Evolutionary conservation across 192 early-diverging fungal species (phyloP).

Genomic region (Gonapodya prolifera): DNA sequence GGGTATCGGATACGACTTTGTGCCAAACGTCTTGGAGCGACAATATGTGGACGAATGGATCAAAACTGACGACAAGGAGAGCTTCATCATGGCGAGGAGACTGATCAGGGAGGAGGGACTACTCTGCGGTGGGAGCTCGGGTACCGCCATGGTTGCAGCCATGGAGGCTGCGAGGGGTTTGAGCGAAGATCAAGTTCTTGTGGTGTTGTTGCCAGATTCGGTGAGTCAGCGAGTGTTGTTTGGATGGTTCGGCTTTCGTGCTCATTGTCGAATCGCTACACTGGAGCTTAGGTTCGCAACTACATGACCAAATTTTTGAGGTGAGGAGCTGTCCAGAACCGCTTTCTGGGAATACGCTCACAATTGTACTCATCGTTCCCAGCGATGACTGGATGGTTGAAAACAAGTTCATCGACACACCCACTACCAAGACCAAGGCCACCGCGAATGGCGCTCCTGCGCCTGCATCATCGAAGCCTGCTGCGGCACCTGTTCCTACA

Average conservation of each 20-base stretch:
- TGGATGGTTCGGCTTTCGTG: too few species aligned
- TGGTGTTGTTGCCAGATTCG: constrained; percentile 93
- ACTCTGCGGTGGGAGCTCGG: constrained; percentile 72
- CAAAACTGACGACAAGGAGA: constrained; percentile 91
- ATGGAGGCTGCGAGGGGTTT: constrained; percentile 71
- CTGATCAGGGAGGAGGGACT: constrained; percentile 96
- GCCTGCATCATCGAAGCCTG: constrained; percentile 4
- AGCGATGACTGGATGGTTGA: constrained; percentile 90
- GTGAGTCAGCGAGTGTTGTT: too few species aligned
- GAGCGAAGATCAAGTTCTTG: constrained; percentile 76
- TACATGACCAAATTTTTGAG: constrained; percentile 99
- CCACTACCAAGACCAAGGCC: constrained; percentile 9
- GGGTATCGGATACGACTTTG: constrained; percentile 99
- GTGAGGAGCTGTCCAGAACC: constrained; percentile 10
- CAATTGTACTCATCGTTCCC: not conserved
- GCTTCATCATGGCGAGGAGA: constrained; percentile 90
- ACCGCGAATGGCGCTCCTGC: constrained; percentile 9
- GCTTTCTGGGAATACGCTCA: constrained; percentile 2
- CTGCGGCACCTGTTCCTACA: constrained; percentile 11
- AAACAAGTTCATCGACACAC: constrained; percentile 70
- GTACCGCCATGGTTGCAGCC: constrained; percentile 81
- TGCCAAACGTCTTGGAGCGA: constrained; percentile 83
- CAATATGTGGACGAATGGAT: constrained; percentile 83
- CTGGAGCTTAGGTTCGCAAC: constrained; percentile 75
- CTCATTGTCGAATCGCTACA: too few species aligned